Conservation (phyloP, 2,329 filamentous ascomycete genomes). For the Cephalotrichum gorgonifer region DNA sequence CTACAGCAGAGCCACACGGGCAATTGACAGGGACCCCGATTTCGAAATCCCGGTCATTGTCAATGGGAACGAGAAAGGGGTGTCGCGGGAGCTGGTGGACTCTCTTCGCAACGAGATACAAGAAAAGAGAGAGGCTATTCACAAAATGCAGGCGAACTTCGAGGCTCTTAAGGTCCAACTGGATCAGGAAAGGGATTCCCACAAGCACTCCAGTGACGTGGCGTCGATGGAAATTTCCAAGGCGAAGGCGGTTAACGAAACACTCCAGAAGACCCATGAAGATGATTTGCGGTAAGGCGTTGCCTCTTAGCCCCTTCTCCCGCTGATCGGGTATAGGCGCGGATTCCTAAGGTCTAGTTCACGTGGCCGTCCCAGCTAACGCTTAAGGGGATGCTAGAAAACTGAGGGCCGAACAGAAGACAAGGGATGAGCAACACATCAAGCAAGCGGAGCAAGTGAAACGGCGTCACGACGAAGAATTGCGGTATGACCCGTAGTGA, state of each 20-base stretch:
- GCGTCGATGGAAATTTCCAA: conserved; percentile 40
- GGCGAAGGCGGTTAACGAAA: conserved; percentile 59
- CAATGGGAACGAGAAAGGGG: conserved; percentile 75
- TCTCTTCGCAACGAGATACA: conserved; percentile 67
- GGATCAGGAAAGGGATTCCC: conserved; percentile 62
- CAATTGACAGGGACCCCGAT: conserved; percentile 83
- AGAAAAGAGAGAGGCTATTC: conserved; percentile 50
- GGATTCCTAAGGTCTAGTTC: not conserved
- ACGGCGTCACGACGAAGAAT: conserved; percentile 3
- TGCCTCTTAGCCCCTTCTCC: not conserved
- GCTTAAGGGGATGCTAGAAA: conserved; percentile 3
- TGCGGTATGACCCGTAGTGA: conserved; percentile 4
- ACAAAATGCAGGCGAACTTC: conserved; percentile 34
- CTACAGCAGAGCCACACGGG: conserved; percentile 72
- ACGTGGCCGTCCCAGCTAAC: not conserved
- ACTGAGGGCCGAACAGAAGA: conserved; percentile 12
- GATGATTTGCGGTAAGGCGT: conserved; percentile 46
- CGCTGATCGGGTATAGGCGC: not conserved
- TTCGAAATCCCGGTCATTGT: conserved; percentile 73
- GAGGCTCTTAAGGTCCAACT: conserved; percentile 41
- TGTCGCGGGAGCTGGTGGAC: conserved; percentile 90
- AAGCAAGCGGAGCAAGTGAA: conserved; percentile 15
- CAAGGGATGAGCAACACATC: conserved; percentile 7
- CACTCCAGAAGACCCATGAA: conserved; percentile 59
- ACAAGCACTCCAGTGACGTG: conserved; percentile 29